Evolutionary conservation across 2,329 filamentous ascomycete genomes (phyloP), one percentile per base, ranked within the genome.

Genomic region (Fusarium kyushuense): DNA sequence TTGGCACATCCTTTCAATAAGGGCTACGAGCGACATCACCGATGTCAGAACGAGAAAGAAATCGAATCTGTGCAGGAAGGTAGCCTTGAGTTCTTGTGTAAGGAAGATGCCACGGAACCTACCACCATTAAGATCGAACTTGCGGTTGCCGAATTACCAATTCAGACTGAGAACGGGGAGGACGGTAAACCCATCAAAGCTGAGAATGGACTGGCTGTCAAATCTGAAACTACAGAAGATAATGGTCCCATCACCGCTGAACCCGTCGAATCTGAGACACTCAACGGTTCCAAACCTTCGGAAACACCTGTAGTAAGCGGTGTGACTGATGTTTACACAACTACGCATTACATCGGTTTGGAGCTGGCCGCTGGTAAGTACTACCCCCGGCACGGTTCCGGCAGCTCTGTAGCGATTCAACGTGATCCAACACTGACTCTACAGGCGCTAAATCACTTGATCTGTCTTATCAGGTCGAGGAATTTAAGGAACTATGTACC

Each of bases 1-100:
- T 83, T 97, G 25, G 94, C 96, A 1, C 93, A 96, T 72, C 92
- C 94, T 0, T 99, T 94, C 83, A 95, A 93, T 74, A 97, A 98
- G 78, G 93, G 92, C 5, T 97, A 96, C 76, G 92, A 97, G 72
- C 89, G 96, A 64, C 84, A 89, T 5, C 94, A 98, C 79, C 84
- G 84, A 45, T 95, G 82, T 85, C 90, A 81, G 41, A 79, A 79
- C 79, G 87, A 79, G 41, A 73, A 79, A 35, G 81, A 88, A 66
- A 79, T 84, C 25, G 82, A 83, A 36, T 82, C 86, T 59, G 86
- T 88, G 16, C 83, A 85, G 59, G 82, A 85, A 32, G 87, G 87
- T 14, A 84, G 81, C 62, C 76, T 88, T 33, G 76, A 81, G 16
- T 86, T 81, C 65, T 55, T 84, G 11, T 72, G 79, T 51, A 79